phyloP scores from a whole-genome alignment of 257 asterid genomes.

The Fraxinus cuspidata region DNA sequence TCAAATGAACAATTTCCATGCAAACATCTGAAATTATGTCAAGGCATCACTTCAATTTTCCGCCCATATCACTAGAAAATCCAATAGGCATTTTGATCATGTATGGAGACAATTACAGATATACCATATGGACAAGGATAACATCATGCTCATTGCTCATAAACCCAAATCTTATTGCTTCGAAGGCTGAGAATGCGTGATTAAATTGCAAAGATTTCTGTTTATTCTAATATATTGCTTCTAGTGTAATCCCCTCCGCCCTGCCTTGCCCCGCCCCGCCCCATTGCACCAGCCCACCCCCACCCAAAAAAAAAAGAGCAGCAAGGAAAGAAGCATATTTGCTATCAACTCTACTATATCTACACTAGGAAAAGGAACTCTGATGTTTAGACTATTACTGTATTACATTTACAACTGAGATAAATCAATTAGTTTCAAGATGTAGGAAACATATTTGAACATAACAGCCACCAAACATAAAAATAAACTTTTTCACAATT shows the following conservation, averaged over 20 bases:
- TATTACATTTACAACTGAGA: not conserved
- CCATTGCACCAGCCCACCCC: not conserved
- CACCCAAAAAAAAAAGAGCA: not conserved
- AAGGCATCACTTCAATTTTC: not conserved
- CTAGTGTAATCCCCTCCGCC: not conserved
- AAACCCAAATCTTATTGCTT: not conserved
- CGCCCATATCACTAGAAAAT: not conserved
- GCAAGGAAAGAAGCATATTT: not conserved
- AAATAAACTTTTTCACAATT: not conserved
- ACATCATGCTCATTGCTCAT: not conserved
- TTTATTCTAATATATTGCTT: no score
- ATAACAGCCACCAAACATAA: not conserved
- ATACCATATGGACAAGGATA: not conserved
- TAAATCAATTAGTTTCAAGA: not conserved
- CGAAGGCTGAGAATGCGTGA: not conserved
- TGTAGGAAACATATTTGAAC: not conserved
- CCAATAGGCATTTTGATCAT: not conserved
- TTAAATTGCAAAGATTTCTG: not conserved
- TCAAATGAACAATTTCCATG: not conserved
- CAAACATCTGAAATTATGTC: not conserved
- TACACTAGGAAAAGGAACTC: not conserved
- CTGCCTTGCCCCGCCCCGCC: no score
- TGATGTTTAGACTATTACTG: not conserved
- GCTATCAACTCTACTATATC: not conserved
- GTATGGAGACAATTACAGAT: not conserved